These are phyloP conservation scores for Bryum argenteum DNA, from an alignment of 225 moss, liverwort and hornwort species.

Conservation along the genomic window DNA sequence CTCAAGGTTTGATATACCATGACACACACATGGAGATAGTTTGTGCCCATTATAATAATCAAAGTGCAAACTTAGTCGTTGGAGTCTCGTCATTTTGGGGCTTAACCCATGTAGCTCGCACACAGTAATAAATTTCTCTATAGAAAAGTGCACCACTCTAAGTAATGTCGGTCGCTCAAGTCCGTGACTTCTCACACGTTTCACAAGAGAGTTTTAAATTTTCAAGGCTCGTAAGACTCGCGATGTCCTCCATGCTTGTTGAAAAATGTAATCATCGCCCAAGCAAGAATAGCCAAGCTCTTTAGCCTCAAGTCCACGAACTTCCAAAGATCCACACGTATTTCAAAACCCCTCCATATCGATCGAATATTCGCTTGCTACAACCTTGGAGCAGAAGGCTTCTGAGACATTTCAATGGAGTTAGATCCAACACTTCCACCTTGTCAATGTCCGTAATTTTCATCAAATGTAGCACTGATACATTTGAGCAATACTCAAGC, in stretches of 20 bases:
- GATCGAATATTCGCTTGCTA: too few relatives aligned
- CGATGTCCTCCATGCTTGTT: conserved; percentile 17
- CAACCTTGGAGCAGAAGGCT: conserved; percentile 1
- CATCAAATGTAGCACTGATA: conserved; percentile 7
- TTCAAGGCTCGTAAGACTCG: conserved; percentile 7
- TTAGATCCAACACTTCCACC: conserved; percentile 4
- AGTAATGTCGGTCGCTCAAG: too few relatives aligned
- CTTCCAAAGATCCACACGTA: too few relatives aligned
- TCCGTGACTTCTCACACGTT: too few relatives aligned
- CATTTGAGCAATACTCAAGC: conserved; percentile 13
- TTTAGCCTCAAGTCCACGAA: conserved; percentile 10
- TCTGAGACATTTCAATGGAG: neutral
- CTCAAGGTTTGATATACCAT: conserved; percentile 6
- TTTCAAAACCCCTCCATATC: too few relatives aligned
- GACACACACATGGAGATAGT: conserved; percentile 1
- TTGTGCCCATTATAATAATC: too few relatives aligned
- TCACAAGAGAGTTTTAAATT: too few relatives aligned
- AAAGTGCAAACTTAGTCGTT: neutral
- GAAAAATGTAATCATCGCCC: conserved; percentile 5
- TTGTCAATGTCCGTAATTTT: neutral
- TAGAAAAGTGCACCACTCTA: too few relatives aligned
- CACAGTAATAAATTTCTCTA: too few relatives aligned
- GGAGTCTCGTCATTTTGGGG: too few relatives aligned
- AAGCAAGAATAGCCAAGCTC: conserved; percentile 11
- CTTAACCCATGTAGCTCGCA: too few relatives aligned